Percentiles rank a stretch among this genome's conserved stretches.
Conservation (phyloP, 129 eudicot genomes). For the Arctium minus region DNA sequence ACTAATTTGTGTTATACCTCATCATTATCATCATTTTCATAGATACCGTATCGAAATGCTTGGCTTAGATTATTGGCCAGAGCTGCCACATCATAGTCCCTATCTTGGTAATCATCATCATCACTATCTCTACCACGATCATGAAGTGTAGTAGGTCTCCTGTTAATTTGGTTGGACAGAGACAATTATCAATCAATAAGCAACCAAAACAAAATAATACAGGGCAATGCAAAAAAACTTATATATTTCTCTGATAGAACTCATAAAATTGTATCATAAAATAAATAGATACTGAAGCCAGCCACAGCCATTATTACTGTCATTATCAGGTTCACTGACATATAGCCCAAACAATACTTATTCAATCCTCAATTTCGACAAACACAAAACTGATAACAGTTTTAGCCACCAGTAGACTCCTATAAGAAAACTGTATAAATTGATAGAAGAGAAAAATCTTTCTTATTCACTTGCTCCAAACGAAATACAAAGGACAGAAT, state of each 20-base stretch:
- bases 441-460: too few species aligned
- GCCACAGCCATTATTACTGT: slow-evolving; percentile 15
- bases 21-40: slow-evolving; percentile 76
- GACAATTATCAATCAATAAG: not conserved
- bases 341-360: not conserved
- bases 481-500: too few species aligned
- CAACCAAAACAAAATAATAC: not conserved
- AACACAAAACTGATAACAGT: not conserved
- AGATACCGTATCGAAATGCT: slow-evolving; percentile 83
- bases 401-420: not conserved
- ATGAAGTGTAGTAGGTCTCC: slow-evolving; percentile 90
- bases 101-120: slow-evolving; percentile 80
- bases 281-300: not conserved
- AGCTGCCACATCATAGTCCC: slow-evolving; percentile 80
- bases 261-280: not conserved
- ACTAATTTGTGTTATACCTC: slow-evolving; percentile 48
- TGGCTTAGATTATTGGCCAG: slow-evolving; percentile 70
- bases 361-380: not conserved
- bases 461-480: too few species aligned
- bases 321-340: not conserved
- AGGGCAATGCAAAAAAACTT: not conserved
- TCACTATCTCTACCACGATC: slow-evolving; percentile 84
- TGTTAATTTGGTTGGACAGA: slow-evolving; percentile 24
- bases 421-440: too few species aligned
- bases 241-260: not conserved